These are phyloP conservation scores for Rhodotorula toruloides DNA, from an alignment of 768 basidiomycete species.

Conservation along the genomic window DNA sequence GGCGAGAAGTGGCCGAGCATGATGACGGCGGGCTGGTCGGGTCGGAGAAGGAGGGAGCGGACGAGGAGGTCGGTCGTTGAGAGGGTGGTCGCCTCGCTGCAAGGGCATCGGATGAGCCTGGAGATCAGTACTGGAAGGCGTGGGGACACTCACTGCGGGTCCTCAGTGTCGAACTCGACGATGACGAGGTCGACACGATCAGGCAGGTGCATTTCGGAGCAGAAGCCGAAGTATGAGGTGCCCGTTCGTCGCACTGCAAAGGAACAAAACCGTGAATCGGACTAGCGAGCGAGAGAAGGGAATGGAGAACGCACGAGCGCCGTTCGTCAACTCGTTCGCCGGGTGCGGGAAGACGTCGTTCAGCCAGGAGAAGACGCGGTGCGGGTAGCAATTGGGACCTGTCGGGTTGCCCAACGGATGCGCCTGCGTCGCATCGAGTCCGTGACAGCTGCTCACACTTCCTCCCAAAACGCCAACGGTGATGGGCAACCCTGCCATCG, in stretches of 20 bases:
- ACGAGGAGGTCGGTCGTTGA: constrained; percentile 85
- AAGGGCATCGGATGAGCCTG: constrained; percentile 2
- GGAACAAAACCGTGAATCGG: not conserved
- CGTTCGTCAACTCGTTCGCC: constrained; percentile 94
- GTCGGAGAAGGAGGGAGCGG: constrained; percentile 81
- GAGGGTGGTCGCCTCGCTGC: constrained; percentile 65
- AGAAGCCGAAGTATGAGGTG: constrained; percentile 92
- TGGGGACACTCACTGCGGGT: constrained; percentile 62
- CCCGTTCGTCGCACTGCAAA: constrained; percentile 69
- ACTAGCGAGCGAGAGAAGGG: not conserved
- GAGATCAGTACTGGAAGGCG: not conserved
- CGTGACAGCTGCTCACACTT: constrained; percentile 42
- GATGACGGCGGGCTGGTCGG: constrained; percentile 84
- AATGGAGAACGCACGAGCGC: constrained; percentile 52
- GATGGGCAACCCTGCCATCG: constrained; percentile 44
- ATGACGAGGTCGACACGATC: constrained; percentile 92
- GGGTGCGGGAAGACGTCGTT: constrained; percentile 96
- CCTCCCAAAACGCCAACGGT: constrained; percentile 43
- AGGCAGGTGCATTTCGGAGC: constrained; percentile 85
- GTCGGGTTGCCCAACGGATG: constrained; percentile 44
- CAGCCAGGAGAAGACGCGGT: constrained; percentile 97
- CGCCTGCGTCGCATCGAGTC: constrained; percentile 42
- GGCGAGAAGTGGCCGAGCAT: constrained; percentile 94
- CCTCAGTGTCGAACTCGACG: constrained; percentile 88
- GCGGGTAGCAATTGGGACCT: constrained; percentile 64